Evolutionary conservation across 805 yeast species (phyloP).

Genomic region (Cephaloascus fragrans): DNA sequence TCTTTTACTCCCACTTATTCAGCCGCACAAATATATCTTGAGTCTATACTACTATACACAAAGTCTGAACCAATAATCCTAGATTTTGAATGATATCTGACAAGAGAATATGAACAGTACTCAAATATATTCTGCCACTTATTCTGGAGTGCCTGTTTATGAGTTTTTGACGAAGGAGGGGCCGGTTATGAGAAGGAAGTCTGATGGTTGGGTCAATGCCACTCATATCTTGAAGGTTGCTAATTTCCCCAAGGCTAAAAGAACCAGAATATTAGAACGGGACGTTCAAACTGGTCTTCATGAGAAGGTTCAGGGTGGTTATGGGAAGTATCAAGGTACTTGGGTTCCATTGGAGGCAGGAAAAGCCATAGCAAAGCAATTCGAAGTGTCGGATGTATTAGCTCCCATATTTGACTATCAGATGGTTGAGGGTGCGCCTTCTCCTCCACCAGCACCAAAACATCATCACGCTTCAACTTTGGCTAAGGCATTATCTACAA

Average conservation of each 20-base stretch:
- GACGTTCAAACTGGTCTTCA: slow-evolving; percentile 88
- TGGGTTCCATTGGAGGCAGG: slow-evolving; percentile 89
- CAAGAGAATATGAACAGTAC: slow-evolving; percentile 5
- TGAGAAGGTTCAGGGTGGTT: slow-evolving; percentile 95
- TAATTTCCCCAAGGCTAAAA: slow-evolving; percentile 85
- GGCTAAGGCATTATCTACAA: slow-evolving; percentile 12
- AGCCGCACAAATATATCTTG: neutral
- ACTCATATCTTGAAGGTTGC: slow-evolving; percentile 93
- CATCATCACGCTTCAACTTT: slow-evolving; percentile 55
- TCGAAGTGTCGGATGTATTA: slow-evolving; percentile 53
- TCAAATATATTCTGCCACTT: slow-evolving; percentile 64
- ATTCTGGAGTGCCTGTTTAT: slow-evolving; percentile 78
- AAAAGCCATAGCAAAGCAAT: slow-evolving; percentile 50
- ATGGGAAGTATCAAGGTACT: slow-evolving; percentile 94
- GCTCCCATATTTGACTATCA: slow-evolving; percentile 57
- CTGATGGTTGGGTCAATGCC: slow-evolving; percentile 95
- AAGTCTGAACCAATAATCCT: no score
- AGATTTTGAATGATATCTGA: neutral
- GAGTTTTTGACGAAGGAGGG: slow-evolving; percentile 59
- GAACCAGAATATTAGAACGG: slow-evolving; percentile 85
- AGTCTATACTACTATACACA: no score
- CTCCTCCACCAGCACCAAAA: slow-evolving; percentile 55
- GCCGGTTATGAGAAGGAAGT: slow-evolving; percentile 81
- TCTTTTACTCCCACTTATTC: no score
- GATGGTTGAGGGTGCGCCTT: slow-evolving; percentile 35